Conservation (phyloP, 1,284 basidiomycete genomes). For the Trichosporon ovoides region DNA sequence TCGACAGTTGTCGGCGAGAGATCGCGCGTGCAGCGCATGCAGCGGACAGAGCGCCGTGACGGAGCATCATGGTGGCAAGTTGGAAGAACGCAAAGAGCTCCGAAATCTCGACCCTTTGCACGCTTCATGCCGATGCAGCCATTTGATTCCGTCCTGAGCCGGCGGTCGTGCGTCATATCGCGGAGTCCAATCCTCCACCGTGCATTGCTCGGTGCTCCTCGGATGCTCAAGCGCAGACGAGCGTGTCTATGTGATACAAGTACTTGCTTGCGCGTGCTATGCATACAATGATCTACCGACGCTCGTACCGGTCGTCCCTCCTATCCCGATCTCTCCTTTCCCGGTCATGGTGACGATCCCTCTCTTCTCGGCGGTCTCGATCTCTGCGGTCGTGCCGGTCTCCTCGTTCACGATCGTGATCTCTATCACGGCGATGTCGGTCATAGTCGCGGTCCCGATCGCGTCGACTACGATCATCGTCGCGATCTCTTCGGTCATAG, state of each 20-base stretch:
- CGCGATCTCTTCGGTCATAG: not conserved
- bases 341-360: too few species aligned
- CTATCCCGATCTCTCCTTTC: not conserved
- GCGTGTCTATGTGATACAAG: too few species aligned
- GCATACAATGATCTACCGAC: slow-evolving; percentile 3
- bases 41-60: slow-evolving; percentile 3
- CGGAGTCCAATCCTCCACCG: not conserved
- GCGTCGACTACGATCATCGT: not conserved
- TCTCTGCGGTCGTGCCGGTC: too few species aligned
- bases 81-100: not conserved
- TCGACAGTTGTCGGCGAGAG: slow-evolving; percentile 1
- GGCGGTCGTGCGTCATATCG: slow-evolving; percentile 1
- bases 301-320: not conserved
- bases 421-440: not conserved
- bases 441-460: not conserved
- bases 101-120: not conserved
- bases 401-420: too few species aligned
- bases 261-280: not conserved
- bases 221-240: too few species aligned
- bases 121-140: not conserved
- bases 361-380: too few species aligned
- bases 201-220: too few species aligned
- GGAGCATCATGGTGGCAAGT: slow-evolving; percentile 2
- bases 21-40: not conserved
- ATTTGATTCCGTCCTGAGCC: slow-evolving; percentile 1